A percentile compares a stretch with the other conserved stretches of the same genome.
Conservation (phyloP, 495 filamentous ascomycete species). For the Daldinia loculata region DNA sequence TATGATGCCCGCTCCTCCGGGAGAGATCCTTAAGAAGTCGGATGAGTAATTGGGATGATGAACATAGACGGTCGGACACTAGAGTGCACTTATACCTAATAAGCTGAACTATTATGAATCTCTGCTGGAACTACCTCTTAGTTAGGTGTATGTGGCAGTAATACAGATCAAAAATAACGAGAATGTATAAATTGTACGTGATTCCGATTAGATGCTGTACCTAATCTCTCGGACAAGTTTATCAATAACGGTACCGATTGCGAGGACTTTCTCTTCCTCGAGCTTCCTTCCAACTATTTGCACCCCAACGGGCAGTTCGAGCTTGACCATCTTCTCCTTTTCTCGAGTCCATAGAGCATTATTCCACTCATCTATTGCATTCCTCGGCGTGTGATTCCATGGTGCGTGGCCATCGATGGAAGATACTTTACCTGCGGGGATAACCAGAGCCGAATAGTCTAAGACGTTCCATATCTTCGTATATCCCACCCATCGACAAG, state of each 20-base stretch:
- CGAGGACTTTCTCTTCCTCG: slow-evolving; percentile 83
- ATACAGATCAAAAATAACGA: not conserved
- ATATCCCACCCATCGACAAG: slow-evolving; percentile 45
- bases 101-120: not conserved
- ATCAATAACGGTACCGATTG: slow-evolving; percentile 74
- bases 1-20: slow-evolving; percentile 68
- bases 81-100: not conserved
- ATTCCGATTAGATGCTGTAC: too few species aligned
- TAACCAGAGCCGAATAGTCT: slow-evolving; percentile 79
- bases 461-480: slow-evolving; percentile 58
- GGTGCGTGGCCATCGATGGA: slow-evolving; percentile 44
- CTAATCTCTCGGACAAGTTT: slow-evolving; percentile 14
- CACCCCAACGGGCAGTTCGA: slow-evolving; percentile 77
- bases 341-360: slow-evolving; percentile 48
- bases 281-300: slow-evolving; percentile 79
- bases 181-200: too few species aligned
- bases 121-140: not conserved
- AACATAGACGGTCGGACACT: not conserved
- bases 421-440: slow-evolving; percentile 57
- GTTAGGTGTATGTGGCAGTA: not conserved
- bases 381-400: slow-evolving; percentile 55
- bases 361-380: slow-evolving; percentile 49
- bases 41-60: slow-evolving; percentile 18
- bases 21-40: slow-evolving; percentile 63
- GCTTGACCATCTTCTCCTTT: slow-evolving; percentile 75